These are phyloP conservation scores for Aspergillus sclerotioniger DNA, from an alignment of 495 filamentous ascomycete species.

Conservation along the genomic window DNA sequence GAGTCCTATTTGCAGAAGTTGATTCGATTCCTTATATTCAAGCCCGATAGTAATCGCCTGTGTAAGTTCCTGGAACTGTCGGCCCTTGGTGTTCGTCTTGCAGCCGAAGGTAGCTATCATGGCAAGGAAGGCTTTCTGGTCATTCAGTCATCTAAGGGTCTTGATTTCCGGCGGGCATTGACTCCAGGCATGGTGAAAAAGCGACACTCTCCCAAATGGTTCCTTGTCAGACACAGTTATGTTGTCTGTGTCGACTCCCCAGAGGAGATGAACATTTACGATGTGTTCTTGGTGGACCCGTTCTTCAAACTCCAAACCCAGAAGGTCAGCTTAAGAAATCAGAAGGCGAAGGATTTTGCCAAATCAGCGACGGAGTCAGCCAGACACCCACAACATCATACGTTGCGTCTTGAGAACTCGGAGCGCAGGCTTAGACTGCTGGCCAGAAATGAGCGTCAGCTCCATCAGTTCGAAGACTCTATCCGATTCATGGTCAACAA, in stretches of 20 bases:
- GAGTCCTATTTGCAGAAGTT: conserved; percentile 92
- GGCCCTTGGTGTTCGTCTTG: conserved; percentile 89
- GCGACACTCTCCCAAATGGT: conserved; percentile 92
- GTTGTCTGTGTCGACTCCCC: conserved; percentile 97
- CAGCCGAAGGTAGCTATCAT: conserved; percentile 93
- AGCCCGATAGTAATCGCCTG: conserved; percentile 89
- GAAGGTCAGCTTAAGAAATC: conserved; percentile 54
- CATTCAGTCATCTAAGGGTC: conserved; percentile 85
- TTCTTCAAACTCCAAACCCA: conserved; percentile 76
- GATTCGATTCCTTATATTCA: conserved; percentile 92
- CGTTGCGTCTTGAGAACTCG: conserved; percentile 76
- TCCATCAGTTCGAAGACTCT: conserved; percentile 91
- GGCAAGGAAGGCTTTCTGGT: conserved; percentile 95
- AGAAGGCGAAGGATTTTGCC: conserved; percentile 65
- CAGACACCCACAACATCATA: conserved; percentile 76
- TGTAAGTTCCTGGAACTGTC: conserved; percentile 97
- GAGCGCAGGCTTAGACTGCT: conserved; percentile 89
- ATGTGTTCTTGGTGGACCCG: conserved; percentile 91
- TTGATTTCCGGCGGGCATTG: conserved; percentile 81
- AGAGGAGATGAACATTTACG: conserved; percentile 98
- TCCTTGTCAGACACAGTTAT: conserved; percentile 95
- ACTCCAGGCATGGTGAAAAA: conserved; percentile 71
- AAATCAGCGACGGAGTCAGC: conserved; percentile 59
- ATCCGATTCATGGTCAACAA: conserved; percentile 78
- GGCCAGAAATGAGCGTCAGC: conserved; percentile 83